A percentile compares a stretch with the other conserved stretches of the same genome.
Evolutionary conservation across 2,329 filamentous ascomycete genomes (phyloP).

Genomic region (Fonsecaea multimorphosa): DNA sequence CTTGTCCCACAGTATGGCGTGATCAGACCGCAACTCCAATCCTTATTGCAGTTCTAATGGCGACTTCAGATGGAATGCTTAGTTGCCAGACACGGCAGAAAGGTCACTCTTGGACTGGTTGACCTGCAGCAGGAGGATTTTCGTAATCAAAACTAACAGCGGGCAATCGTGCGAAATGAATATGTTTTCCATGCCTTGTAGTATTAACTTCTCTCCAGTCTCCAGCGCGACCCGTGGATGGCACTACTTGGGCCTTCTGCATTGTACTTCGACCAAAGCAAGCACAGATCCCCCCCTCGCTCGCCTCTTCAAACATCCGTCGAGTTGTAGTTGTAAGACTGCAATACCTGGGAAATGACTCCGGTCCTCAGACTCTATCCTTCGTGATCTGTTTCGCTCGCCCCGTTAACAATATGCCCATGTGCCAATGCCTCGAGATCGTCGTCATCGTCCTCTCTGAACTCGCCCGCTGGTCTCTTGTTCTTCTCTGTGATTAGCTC

Average conservation of each 20-base stretch:
- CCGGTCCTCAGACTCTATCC: background rate
- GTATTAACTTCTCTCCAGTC: background rate
- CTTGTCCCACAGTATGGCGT: slow-evolving; percentile 18
- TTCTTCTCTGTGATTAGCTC: slow-evolving; percentile 83
- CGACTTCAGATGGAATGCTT: background rate
- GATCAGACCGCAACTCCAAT: slow-evolving; percentile 11
- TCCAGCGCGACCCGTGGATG: background rate
- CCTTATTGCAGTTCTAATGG: slow-evolving; percentile 7
- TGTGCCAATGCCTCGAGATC: slow-evolving; percentile 4
- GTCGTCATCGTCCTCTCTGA: slow-evolving; percentile 4
- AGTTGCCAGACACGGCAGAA: background rate
- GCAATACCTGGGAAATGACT: background rate
- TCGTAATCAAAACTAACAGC: background rate
- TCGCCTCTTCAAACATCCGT: background rate
- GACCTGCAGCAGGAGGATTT: background rate
- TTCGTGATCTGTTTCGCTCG: background rate
- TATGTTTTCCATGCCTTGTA: background rate
- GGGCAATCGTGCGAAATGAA: background rate
- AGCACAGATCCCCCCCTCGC: background rate
- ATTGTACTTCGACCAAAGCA: background rate
- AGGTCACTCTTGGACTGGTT: background rate
- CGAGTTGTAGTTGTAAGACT: background rate
- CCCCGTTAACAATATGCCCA: slow-evolving; percentile 1
- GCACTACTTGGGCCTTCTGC: slow-evolving; percentile 1
- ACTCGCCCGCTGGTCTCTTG: slow-evolving; percentile 47